Evolutionary conservation across 345 rosid genomes (phyloP).

Genomic region (Streptanthus diversifolius): DNA sequence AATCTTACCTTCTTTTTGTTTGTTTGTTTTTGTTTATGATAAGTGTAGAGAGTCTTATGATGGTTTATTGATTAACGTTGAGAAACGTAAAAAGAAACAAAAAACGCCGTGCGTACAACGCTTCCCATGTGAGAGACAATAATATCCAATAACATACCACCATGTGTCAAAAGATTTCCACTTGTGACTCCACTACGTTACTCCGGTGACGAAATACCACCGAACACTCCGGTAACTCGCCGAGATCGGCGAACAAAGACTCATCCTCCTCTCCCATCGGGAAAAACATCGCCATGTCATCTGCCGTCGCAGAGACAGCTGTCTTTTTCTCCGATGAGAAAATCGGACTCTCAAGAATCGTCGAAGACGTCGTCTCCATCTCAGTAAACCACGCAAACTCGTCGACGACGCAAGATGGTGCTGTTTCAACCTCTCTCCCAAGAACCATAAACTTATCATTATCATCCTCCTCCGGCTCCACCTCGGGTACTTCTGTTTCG

Average conservation of each 20-base stretch:
- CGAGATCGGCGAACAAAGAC: slow-evolving; percentile 93
- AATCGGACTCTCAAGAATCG: slow-evolving; percentile 63
- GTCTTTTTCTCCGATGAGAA: slow-evolving; percentile 42
- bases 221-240: slow-evolving; percentile 95
- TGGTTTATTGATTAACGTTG: slow-evolving; percentile 31
- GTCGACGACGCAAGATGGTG: slow-evolving; percentile 42
- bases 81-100: background rate
- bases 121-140: slow-evolving; percentile 31
- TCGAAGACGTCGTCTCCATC: slow-evolving; percentile 73
- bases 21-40: background rate
- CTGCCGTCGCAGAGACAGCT: slow-evolving; percentile 14
- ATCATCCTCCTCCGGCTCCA: slow-evolving; percentile 44
- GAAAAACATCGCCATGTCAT: slow-evolving; percentile 55
- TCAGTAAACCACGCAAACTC: slow-evolving; percentile 84
- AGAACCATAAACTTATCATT: slow-evolving; percentile 45
- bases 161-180: slow-evolving; percentile 66
- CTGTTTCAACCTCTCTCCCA: slow-evolving; percentile 33
- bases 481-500: slow-evolving; percentile 35
- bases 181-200: slow-evolving; percentile 52
- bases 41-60: background rate
- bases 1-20: background rate
- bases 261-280: slow-evolving; percentile 83
- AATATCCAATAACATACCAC: slow-evolving; percentile 11
- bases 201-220: slow-evolving; percentile 69
- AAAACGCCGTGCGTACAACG: slow-evolving; percentile 33